Percentiles rank a stretch among this genome's conserved stretches.
Conservation (phyloP, 768 basidiomycete species). For the Xanthoconium purpureum region DNA sequence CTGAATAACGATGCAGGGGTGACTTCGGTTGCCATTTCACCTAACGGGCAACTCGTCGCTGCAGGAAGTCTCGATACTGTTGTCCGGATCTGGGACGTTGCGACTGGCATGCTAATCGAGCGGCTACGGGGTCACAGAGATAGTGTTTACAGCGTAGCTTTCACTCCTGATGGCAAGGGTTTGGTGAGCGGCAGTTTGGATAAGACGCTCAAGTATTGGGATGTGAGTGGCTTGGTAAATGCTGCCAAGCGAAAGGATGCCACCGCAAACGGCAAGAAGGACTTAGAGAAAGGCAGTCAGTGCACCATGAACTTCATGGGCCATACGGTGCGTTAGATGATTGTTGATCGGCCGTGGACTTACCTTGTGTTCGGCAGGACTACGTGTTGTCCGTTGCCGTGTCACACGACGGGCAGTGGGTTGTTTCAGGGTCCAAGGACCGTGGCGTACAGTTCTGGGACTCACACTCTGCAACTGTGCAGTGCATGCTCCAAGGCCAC, state of each 20-base stretch:
- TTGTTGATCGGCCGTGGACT: neutral
- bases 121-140: slow-evolving; percentile 76
- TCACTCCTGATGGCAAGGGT: slow-evolving; percentile 86
- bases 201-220: slow-evolving; percentile 87
- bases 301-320: slow-evolving; percentile 87
- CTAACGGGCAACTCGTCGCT: slow-evolving; percentile 63
- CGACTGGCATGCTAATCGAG: slow-evolving; percentile 63
- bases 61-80: slow-evolving; percentile 74
- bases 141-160: slow-evolving; percentile 86
- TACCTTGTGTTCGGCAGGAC: slow-evolving; percentile 40
- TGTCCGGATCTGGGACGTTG: slow-evolving; percentile 79
- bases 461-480: slow-evolving; percentile 70
- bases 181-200: slow-evolving; percentile 91
- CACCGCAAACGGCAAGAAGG: slow-evolving; percentile 45
- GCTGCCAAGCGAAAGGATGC: slow-evolving; percentile 33
- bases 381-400: slow-evolving; percentile 76
- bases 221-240: slow-evolving; percentile 45
- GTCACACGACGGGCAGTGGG: slow-evolving; percentile 90
- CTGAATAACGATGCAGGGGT: slow-evolving; percentile 61
- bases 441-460: slow-evolving; percentile 96
- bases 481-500: slow-evolving; percentile 85
- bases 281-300: slow-evolving; percentile 45
- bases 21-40: slow-evolving; percentile 76
- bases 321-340: slow-evolving; percentile 62
- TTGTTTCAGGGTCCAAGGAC: slow-evolving; percentile 95